A percentile compares a stretch with the other conserved stretches of the same genome.
These are phyloP conservation scores for Aphanoascus verrucosus DNA, from an alignment of 2,329 filamentous ascomycete species.

Conservation along the genomic window DNA sequence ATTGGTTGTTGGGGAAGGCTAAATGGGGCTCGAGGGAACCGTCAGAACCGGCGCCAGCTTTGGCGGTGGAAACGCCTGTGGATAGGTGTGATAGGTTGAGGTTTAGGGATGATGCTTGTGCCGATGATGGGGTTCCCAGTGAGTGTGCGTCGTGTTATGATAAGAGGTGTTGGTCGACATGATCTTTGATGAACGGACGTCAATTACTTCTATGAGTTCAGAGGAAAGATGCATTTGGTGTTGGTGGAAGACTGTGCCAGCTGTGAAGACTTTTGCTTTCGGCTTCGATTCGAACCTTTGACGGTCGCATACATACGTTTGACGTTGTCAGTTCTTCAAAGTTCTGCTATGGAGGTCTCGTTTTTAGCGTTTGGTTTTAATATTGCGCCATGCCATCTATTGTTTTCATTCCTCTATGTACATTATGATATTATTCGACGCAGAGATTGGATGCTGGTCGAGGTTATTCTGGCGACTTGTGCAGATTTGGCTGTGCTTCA, in stretches of 20 bases:
- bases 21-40: conserved; percentile 36
- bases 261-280: background rate
- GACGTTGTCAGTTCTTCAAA: too few species aligned
- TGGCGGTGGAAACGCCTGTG: conserved; percentile 1
- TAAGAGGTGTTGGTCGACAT: conserved; percentile 8
- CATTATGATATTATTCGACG: too few species aligned
- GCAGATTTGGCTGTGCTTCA: too few species aligned
- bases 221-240: background rate
- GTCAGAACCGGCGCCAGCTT: conserved; percentile 6
- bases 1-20: conserved; percentile 82
- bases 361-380: too few species aligned
- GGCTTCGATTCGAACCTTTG: background rate
- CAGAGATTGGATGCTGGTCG: too few species aligned
- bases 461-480: too few species aligned
- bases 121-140: background rate
- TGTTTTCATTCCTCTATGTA: too few species aligned
- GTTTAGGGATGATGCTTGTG: background rate
- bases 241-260: background rate
- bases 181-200: background rate
- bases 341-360: too few species aligned
- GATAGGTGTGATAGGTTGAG: background rate
- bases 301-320: too few species aligned
- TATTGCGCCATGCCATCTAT: too few species aligned
- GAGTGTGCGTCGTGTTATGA: background rate
- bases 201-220: background rate